These are phyloP conservation scores for Botrytis elliptica DNA, from an alignment of 2,329 filamentous ascomycete genomes.

Conservation along the genomic window DNA sequence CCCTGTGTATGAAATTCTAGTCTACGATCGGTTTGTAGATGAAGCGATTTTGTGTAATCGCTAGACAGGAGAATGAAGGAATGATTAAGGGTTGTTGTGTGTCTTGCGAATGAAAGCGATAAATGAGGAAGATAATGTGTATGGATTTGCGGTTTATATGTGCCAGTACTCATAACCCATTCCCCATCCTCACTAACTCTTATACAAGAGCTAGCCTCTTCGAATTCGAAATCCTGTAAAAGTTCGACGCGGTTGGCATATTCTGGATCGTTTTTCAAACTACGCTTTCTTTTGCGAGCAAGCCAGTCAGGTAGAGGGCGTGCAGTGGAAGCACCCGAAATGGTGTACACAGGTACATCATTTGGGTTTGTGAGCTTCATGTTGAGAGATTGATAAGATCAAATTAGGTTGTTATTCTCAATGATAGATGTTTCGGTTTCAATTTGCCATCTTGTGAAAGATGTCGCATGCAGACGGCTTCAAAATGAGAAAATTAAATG, in stretches of 20 bases:
- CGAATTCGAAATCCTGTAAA: slow-evolving; percentile 96
- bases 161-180: slow-evolving; percentile 94
- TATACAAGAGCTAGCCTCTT: slow-evolving; percentile 89
- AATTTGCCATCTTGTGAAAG: slow-evolving; percentile 11
- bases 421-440: neutral
- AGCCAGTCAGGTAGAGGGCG: slow-evolving; percentile 95
- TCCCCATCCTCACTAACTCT: slow-evolving; percentile 91
- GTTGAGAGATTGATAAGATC: slow-evolving; percentile 22
- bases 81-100: slow-evolving; percentile 88
- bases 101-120: slow-evolving; percentile 87
- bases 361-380: slow-evolving; percentile 86
- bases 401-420: neutral
- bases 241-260: slow-evolving; percentile 93
- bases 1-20: slow-evolving; percentile 91
- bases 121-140: slow-evolving; percentile 93
- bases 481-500: neutral
- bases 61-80: slow-evolving; percentile 84
- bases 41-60: slow-evolving; percentile 92
- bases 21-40: slow-evolving; percentile 86
- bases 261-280: slow-evolving; percentile 86
- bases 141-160: slow-evolving; percentile 78
- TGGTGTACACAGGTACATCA: slow-evolving; percentile 87
- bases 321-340: slow-evolving; percentile 85
- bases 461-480: slow-evolving; percentile 3
- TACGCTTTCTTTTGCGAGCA: slow-evolving; percentile 81